A percentile compares a stretch with the other conserved stretches of the same genome.
phyloP scores from a whole-genome alignment of 306 rosid genomes.

The Fagus sylvatica region DNA sequence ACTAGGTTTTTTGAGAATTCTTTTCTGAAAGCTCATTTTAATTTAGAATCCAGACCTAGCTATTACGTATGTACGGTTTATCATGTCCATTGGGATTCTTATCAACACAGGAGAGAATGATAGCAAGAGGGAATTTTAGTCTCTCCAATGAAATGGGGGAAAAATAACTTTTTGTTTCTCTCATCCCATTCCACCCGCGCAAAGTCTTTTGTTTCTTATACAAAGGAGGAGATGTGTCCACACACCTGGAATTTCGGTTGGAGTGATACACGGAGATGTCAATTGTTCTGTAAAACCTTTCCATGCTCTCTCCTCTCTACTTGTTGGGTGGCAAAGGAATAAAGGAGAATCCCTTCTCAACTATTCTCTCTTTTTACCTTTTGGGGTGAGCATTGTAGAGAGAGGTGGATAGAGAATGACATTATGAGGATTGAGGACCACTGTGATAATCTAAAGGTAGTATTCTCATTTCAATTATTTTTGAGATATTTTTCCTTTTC shows the following conservation, averaged over 20 bases:
- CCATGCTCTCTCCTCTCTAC: conserved; percentile 15
- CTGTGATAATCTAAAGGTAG: conserved; percentile 20
- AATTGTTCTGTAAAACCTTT: conserved; percentile 12
- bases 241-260: conserved; percentile 33
- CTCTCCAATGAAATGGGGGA: conserved; percentile 31
- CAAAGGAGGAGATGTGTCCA: conserved; percentile 42
- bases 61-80: conserved; percentile 18
- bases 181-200: conserved; percentile 33
- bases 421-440: conserved; percentile 6
- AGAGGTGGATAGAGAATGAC: conserved; percentile 12
- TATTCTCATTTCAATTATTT: conserved; percentile 23
- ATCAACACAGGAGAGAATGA: conserved; percentile 36
- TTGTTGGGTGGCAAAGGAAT: conserved; percentile 23
- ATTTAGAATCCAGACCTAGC: conserved; percentile 8
- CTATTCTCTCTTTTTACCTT: conserved; percentile 6
- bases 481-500: not conserved
- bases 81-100: conserved; percentile 54
- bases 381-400: conserved; percentile 13
- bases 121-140: conserved; percentile 37
- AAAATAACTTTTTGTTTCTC: conserved; percentile 33
- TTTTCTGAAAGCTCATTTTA: not conserved
- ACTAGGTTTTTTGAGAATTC: not conserved
- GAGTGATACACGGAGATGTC: conserved; percentile 19
- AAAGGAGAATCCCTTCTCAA: conserved; percentile 30
- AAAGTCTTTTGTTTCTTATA: conserved; percentile 38